Evolutionary conservation across 2,329 filamentous ascomycete species (phyloP), one percentile per base, ranked within the genome.

Genomic region (Aspergillus calidoustus): DNA sequence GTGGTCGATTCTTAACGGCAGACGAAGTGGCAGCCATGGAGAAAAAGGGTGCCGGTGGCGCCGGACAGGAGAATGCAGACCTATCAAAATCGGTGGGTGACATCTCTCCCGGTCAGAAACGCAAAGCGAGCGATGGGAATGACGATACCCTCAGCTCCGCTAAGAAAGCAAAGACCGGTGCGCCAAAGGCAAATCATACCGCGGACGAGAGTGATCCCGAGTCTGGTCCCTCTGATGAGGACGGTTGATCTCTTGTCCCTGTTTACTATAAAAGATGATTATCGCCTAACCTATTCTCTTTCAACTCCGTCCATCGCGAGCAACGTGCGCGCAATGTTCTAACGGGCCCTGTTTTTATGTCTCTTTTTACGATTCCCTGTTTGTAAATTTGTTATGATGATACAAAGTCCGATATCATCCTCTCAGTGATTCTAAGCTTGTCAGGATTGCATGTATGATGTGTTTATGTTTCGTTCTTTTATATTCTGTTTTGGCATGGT

Each of bases 21-120:
- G 95, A 98, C 60, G 95, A 99, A 76, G 93, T 97, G 4, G 92
- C 93, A 6, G 89, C 91, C 54, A 93, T 97, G 82, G 93, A 97
- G 73, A 87, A 87, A 69, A 85, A 83, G 52, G 67, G 64, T 23
- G 66, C 68, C 11, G 61, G 79, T 55, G 68, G 74, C 66, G 71
- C 75, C 54, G 75, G 74, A 44, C 74, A 74, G 65, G 75, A 76
- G 59, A 70, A 71, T 59, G 69, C 68, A 44, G 74, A 73, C 51
- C 71, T 68, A 44, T 67, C 66, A 31, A 77, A 74, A 62, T 63
- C 73, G 31, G 57, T 68, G 41, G 72, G 73, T 17, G 76, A 75
- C 61, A 76, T 70, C 58, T 67, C 69, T 55, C 71, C 73, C 57
- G 76, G 75, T 38, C 78, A 79, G 62, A 86, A 86, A 72, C 78